Conservation (phyloP, 2,329 filamentous ascomycete genomes). For the Calonectria pauciramosa region DNA sequence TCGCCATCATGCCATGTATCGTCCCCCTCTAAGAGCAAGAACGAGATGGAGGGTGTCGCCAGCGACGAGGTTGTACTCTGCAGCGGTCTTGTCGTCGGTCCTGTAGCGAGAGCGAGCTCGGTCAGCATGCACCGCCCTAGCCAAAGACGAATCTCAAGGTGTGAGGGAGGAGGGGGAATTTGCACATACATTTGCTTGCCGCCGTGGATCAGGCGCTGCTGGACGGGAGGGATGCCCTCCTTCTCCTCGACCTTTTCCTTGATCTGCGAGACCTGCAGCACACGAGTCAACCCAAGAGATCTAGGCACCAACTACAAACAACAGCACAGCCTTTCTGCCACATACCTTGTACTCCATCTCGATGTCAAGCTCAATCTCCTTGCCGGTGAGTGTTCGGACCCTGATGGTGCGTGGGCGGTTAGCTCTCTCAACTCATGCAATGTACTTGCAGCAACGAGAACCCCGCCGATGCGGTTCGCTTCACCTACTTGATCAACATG, state of each 20-base stretch:
- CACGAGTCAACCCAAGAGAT: constrained; percentile 24
- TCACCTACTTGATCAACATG: constrained; percentile 67
- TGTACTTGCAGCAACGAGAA: background rate
- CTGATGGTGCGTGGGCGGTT: constrained; percentile 61
- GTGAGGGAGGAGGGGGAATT: background rate
- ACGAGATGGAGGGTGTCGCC: constrained; percentile 96
- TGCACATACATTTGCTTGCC: constrained; percentile 94
- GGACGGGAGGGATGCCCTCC: constrained; percentile 96
- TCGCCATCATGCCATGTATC: constrained; percentile 35
- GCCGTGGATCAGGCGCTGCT: constrained; percentile 95
- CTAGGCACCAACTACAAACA: background rate
- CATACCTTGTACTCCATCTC: constrained; percentile 91
- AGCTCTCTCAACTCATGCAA: constrained; percentile 27
- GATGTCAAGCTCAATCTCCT: constrained; percentile 99
- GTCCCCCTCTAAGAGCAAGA: constrained; percentile 89
- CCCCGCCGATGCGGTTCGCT: background rate
- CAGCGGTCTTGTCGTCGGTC: constrained; percentile 94
- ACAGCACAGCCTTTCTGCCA: background rate
- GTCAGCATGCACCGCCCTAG: constrained; percentile 12
- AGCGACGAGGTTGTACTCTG: constrained; percentile 90
- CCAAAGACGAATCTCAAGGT: background rate
- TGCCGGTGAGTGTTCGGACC: constrained; percentile 97
- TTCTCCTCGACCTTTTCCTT: constrained; percentile 99
- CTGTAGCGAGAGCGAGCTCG: constrained; percentile 59
- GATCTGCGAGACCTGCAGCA: constrained; percentile 85